phyloP scores from a whole-genome alignment of 345 rosid species.

The Euphorbia peplus region DNA sequence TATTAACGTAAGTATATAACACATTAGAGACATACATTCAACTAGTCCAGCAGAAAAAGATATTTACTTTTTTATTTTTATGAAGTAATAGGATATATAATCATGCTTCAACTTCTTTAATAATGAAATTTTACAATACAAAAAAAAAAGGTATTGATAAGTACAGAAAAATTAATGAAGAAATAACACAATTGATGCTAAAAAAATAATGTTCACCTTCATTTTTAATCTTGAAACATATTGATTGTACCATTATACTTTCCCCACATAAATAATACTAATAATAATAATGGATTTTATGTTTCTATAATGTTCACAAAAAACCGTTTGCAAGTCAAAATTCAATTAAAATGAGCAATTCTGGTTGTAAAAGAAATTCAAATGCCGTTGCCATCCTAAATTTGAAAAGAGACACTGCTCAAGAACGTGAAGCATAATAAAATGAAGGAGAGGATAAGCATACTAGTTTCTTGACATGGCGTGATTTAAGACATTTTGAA shows the following conservation, averaged over 20 bases:
- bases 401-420: not conserved
- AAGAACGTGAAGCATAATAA: conserved; percentile 3
- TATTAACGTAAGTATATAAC: not conserved
- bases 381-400: not conserved
- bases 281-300: not conserved
- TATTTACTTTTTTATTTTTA: not conserved
- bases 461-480: not conserved
- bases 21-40: not conserved
- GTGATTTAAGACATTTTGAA: not conserved
- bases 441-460: not conserved
- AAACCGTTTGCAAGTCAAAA: not conserved
- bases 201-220: too few relatives aligned
- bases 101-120: not conserved
- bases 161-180: not conserved
- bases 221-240: too few relatives aligned
- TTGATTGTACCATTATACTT: not conserved
- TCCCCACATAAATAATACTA: not conserved
- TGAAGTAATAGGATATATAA: not conserved
- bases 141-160: not conserved
- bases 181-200: not conserved
- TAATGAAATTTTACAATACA: not conserved
- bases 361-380: not conserved
- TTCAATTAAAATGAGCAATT: not conserved
- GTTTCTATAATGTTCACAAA: not conserved
- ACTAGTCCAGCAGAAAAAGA: not conserved